Evolutionary conservation across 163 green algal species (phyloP).

Genomic region (Scenedesmus sp.): DNA sequence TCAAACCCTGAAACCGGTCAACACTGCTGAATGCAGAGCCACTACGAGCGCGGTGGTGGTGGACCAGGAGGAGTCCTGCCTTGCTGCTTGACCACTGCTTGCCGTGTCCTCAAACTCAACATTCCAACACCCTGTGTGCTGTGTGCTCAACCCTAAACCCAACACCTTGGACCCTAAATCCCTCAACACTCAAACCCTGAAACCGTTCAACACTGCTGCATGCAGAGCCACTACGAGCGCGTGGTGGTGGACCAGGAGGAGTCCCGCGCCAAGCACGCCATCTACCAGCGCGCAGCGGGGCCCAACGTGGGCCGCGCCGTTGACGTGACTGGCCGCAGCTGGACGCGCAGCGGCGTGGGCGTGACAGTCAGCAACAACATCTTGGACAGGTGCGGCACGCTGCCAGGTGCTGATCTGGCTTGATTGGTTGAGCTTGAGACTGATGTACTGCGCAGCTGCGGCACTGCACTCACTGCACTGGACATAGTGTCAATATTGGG

Average conservation of each 20-base stretch:
- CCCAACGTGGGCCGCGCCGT: constrained; percentile 1
- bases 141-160: too few relatives aligned
- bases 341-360: background rate
- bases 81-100: too few relatives aligned
- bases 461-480: too few relatives aligned
- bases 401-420: too few relatives aligned
- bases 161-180: too few relatives aligned
- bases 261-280: background rate
- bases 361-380: constrained; percentile 13
- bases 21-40: background rate
- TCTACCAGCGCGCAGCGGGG: constrained; percentile 42
- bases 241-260: constrained; percentile 45
- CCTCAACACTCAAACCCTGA: too few relatives aligned
- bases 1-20: too few relatives aligned
- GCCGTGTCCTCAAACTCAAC: too few relatives aligned
- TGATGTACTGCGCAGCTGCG: too few relatives aligned
- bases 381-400: background rate
- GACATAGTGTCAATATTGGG: too few relatives aligned
- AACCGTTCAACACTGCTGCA: background rate
- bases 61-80: background rate
- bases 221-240: constrained; percentile 45
- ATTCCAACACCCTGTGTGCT: too few relatives aligned
- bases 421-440: too few relatives aligned
- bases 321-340: constrained; percentile 27
- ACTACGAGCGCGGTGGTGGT: constrained; percentile 53